Percentiles rank a stretch among this genome's conserved stretches.
Conservation (phyloP, 768 basidiomycete genomes). For the Auriscalpium microsporum region DNA sequence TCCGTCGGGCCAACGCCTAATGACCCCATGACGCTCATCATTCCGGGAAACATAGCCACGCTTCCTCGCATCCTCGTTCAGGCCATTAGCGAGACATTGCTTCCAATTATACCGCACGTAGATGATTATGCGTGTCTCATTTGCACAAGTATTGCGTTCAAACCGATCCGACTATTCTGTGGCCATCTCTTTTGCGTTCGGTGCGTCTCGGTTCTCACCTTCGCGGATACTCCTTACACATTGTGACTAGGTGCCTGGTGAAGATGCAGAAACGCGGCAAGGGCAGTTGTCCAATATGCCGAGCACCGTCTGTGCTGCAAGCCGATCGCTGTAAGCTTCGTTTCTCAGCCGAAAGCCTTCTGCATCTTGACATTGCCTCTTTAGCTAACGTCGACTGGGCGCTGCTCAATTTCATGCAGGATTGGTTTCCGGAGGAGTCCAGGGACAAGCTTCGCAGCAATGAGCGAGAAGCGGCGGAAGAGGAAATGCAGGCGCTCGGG, state of each 20-base stretch:
- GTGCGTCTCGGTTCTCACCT: conserved; percentile 17
- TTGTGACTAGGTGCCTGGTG: conserved; percentile 50
- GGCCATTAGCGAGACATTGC: conserved; percentile 70
- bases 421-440: conserved; percentile 87
- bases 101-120: conserved; percentile 71
- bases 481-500: conserved; percentile 61
- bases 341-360: background rate
- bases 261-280: conserved; percentile 85
- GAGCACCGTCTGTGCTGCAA: conserved; percentile 63
- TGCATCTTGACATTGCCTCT: background rate
- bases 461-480: conserved; percentile 61
- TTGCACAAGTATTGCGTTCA: conserved; percentile 86
- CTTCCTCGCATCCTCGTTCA: conserved; percentile 66
- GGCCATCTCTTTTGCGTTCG: conserved; percentile 73
- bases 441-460: conserved; percentile 66
- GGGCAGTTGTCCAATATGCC: conserved; percentile 77
- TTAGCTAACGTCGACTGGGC: conserved; percentile 75
- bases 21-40: background rate
- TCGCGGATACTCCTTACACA: background rate
- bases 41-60: conserved; percentile 21
- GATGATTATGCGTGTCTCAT: conserved; percentile 86
- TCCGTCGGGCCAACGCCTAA: background rate
- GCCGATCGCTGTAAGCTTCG: conserved; percentile 63
- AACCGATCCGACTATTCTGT: conserved; percentile 77
- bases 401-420: conserved; percentile 76